Percentiles rank a stretch among this genome's conserved stretches.
phyloP scores from a whole-genome alignment of 208 protist genomes.

The Crithidia thermophila region DNA sequence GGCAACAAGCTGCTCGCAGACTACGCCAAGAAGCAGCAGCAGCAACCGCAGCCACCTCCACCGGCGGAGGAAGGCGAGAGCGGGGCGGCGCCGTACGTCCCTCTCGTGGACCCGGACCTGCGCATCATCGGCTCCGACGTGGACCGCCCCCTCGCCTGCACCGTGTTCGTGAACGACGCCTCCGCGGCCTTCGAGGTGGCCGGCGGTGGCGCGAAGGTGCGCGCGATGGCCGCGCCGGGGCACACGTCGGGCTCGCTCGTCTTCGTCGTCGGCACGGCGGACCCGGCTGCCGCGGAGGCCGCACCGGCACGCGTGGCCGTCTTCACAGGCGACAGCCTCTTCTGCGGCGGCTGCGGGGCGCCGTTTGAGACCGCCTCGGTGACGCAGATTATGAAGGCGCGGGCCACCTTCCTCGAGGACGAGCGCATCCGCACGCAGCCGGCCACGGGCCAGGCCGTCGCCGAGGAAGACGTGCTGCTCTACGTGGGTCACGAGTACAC shows the following conservation, averaged over 20 bases:
- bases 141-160: constrained; percentile 67
- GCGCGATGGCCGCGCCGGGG: constrained; percentile 68
- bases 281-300: constrained; percentile 30
- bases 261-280: constrained; percentile 60
- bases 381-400: constrained; percentile 49
- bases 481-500: constrained; percentile 89
- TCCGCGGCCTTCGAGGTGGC: constrained; percentile 57
- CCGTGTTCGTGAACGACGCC: constrained; percentile 46
- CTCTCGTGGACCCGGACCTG: constrained; percentile 32
- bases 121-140: constrained; percentile 73
- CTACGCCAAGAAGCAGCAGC: constrained; percentile 8
- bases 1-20: constrained; percentile 83
- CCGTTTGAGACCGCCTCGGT: constrained; percentile 88
- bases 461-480: constrained; percentile 58
- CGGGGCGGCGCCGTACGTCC: constrained; percentile 10
- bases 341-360: constrained; percentile 90
- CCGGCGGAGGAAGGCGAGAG: constrained; percentile 19
- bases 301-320: constrained; percentile 49
- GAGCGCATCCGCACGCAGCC: constrained; percentile 60
- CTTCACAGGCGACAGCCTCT: constrained; percentile 95
- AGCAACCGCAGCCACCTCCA: neutral
- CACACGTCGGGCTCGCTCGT: constrained; percentile 86
- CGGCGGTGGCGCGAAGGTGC: constrained; percentile 45
- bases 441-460: constrained; percentile 51
- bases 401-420: constrained; percentile 45